These are phyloP conservation scores for Eutypa lata DNA, from an alignment of 2,329 filamentous ascomycete genomes.

Conservation along the genomic window DNA sequence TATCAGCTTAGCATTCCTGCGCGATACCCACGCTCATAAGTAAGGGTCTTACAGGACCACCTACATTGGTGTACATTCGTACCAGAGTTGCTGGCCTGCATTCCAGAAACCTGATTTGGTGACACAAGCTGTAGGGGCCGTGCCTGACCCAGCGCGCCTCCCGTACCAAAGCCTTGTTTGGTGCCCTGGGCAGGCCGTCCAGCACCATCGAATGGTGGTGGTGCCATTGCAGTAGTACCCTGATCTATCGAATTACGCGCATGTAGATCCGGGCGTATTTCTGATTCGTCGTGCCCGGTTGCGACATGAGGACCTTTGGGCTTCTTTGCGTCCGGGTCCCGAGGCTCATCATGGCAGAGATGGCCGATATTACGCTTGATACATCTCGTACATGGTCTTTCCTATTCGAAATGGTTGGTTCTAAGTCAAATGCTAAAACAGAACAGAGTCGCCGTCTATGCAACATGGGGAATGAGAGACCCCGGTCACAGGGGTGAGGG, in stretches of 20 bases:
- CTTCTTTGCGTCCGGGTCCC: slow-evolving; percentile 79
- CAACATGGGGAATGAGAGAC: slow-evolving; percentile 17
- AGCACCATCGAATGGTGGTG: slow-evolving; percentile 41
- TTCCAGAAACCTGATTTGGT: slow-evolving; percentile 65
- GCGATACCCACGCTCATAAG: slow-evolving; percentile 22
- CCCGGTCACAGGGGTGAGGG: slow-evolving; percentile 26
- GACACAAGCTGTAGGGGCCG: slow-evolving; percentile 67
- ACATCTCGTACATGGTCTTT: slow-evolving; percentile 94
- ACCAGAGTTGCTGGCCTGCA: slow-evolving; percentile 59
- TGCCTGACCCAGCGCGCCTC: slow-evolving; percentile 44
- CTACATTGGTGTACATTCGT: slow-evolving; percentile 72
- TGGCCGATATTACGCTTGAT: slow-evolving; percentile 99
- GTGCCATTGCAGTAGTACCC: slow-evolving; percentile 53
- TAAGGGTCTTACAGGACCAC: slow-evolving; percentile 47
- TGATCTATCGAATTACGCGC: slow-evolving; percentile 54
- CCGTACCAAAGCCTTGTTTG: slow-evolving; percentile 41
- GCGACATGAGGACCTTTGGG: slow-evolving; percentile 62
- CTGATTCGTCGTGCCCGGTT: slow-evolving; percentile 60
- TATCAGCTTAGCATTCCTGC: slow-evolving; percentile 24
- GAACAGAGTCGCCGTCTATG: slow-evolving; percentile 5
- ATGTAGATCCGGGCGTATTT: slow-evolving; percentile 47
- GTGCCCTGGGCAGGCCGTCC: slow-evolving; percentile 32
- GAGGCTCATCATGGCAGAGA: slow-evolving; percentile 94
- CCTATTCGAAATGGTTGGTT: slow-evolving; percentile 51
- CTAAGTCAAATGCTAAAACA: slow-evolving; percentile 24